A percentile compares a stretch with the other conserved stretches of the same genome.
These are phyloP conservation scores for Ampelomyces quisqualis DNA, from an alignment of 2,329 filamentous ascomycete genomes.

Conservation along the genomic window DNA sequence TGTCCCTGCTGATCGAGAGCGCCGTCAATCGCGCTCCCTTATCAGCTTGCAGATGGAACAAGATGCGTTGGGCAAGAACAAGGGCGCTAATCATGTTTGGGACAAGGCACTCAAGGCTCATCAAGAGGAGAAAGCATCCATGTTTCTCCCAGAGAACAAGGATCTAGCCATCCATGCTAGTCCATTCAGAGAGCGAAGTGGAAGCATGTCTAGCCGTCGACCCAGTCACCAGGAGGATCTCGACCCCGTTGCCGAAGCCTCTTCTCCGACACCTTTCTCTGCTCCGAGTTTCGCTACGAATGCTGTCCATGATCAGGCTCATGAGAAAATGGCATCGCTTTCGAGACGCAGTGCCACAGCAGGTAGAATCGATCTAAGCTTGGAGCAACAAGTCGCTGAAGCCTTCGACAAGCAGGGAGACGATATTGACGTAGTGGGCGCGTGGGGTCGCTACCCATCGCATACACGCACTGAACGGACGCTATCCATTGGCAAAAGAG, in stretches of 20 bases:
- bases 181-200: constrained; percentile 38
- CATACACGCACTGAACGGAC: constrained; percentile 48
- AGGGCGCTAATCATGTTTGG: constrained; percentile 35
- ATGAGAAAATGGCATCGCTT: neutral
- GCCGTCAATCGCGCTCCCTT: constrained; percentile 34
- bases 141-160: constrained; percentile 39
- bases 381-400: constrained; percentile 14
- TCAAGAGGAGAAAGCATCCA: constrained; percentile 37
- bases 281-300: constrained; percentile 7
- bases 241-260: neutral
- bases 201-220: constrained; percentile 19
- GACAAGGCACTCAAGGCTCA: constrained; percentile 40
- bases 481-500: constrained; percentile 42
- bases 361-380: constrained; percentile 6
- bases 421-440: constrained; percentile 28
- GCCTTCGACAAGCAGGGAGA: constrained; percentile 35
- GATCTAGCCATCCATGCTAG: constrained; percentile 27
- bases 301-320: neutral
- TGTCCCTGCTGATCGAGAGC: constrained; percentile 17
- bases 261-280: constrained; percentile 12
- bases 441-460: constrained; percentile 51
- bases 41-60: constrained; percentile 34
- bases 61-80: constrained; percentile 23
- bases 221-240: constrained; percentile 8
- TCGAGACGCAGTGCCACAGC: constrained; percentile 25